A percentile compares a stretch with the other conserved stretches of the same genome.
phyloP scores from a whole-genome alignment of 345 rosid species.

The Aethionema arabicum region DNA sequence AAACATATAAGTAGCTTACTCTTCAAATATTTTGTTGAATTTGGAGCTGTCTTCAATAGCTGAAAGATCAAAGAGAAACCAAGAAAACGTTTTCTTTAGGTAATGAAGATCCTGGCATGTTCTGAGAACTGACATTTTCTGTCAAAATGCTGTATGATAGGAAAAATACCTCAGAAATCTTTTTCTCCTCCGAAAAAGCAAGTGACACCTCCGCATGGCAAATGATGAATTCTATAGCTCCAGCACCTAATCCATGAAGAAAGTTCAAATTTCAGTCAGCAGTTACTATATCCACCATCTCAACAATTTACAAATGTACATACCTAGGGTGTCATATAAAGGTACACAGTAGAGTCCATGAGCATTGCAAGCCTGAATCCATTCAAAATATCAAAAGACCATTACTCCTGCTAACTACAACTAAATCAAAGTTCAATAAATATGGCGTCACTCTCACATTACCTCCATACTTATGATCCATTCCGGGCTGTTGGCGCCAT shows the following conservation, averaged over 20 bases:
- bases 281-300: not conserved
- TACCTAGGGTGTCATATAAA: slow-evolving; percentile 95
- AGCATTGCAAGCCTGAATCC: slow-evolving; percentile 95
- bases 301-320: slow-evolving; percentile 16
- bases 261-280: not conserved
- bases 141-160: not conserved
- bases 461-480: slow-evolving; percentile 99
- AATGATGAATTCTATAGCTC: slow-evolving; percentile 83
- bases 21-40: slow-evolving; percentile 57
- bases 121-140: not conserved
- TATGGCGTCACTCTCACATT: slow-evolving; percentile 18
- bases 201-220: slow-evolving; percentile 88
- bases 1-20: slow-evolving; percentile 49
- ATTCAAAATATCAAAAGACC: slow-evolving; percentile 11
- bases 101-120: not conserved
- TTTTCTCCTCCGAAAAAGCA: slow-evolving; percentile 88
- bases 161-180: slow-evolving; percentile 79
- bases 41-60: slow-evolving; percentile 82
- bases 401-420: slow-evolving; percentile 11
- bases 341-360: slow-evolving; percentile 97
- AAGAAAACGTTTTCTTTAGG: not conserved
- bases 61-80: slow-evolving; percentile 36
- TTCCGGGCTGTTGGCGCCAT: slow-evolving; percentile 82
- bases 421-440: not conserved
- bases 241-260: slow-evolving; percentile 58